Conservation (phyloP, 805 yeast genomes). For the Scheffersomyces amazonensis region DNA sequence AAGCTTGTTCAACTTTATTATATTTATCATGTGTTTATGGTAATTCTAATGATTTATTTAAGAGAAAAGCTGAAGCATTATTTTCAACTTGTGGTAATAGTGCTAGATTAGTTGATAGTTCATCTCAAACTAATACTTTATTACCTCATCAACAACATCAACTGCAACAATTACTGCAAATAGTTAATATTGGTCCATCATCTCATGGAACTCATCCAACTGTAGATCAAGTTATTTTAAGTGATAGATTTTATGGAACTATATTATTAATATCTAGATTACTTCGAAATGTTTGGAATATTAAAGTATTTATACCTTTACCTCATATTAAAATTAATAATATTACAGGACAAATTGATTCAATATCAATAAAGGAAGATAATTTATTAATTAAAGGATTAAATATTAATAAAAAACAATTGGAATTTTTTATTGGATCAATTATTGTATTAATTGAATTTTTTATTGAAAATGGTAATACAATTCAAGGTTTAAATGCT, state of each 20-base stretch:
- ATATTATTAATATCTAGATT: constrained; percentile 75
- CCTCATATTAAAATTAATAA: constrained; percentile 37
- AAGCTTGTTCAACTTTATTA: constrained; percentile 85
- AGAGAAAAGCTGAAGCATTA: constrained; percentile 46
- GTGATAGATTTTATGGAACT: constrained; percentile 89
- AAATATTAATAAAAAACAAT: constrained; percentile 46
- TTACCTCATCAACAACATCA: constrained; percentile 10
- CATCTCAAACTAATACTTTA: not conserved
- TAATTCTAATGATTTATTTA: constrained; percentile 47
- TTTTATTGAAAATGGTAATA: constrained; percentile 61
- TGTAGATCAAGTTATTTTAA: constrained; percentile 76
- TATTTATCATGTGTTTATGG: constrained; percentile 77
- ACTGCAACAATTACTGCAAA: constrained; percentile 15
- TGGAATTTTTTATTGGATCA: constrained; percentile 71
- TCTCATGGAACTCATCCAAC: constrained; percentile 31
- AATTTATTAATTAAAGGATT: constrained; percentile 44
- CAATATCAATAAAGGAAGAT: constrained; percentile 40
- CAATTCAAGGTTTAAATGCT: constrained; percentile 60
- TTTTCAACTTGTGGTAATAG: constrained; percentile 55
- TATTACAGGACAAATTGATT: constrained; percentile 33
- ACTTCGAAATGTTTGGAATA: constrained; percentile 76
- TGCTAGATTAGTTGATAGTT: constrained; percentile 35
- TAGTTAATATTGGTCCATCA: constrained; percentile 10
- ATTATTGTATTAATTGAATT: constrained; percentile 67
- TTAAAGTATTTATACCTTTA: constrained; percentile 56